phyloP scores from a whole-genome alignment of 345 rosid species.

The Xanthoceras sorbifolium region DNA sequence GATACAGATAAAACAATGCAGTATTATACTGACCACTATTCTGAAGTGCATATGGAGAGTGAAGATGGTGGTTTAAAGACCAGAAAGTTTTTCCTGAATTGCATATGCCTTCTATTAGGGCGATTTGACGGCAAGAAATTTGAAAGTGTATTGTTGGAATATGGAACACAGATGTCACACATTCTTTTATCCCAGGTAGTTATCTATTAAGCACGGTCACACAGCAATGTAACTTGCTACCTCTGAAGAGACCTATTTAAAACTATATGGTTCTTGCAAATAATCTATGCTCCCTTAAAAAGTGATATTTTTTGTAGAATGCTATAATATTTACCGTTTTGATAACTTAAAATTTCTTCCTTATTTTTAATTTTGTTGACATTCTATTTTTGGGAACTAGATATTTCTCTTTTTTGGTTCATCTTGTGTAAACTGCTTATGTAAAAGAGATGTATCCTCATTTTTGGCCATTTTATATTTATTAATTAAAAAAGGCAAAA shows the following conservation, averaged over 20 bases:
- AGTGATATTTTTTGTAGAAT: background rate
- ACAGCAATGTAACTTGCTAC: constrained; percentile 1
- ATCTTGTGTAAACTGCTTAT: background rate
- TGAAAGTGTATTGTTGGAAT: constrained; percentile 54
- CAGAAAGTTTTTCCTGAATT: constrained; percentile 73
- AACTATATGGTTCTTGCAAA: background rate
- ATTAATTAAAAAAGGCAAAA: background rate
- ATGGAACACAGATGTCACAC: constrained; percentile 63
- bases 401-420: background rate
- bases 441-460: background rate
- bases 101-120: constrained; percentile 90
- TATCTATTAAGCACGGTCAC: constrained; percentile 6
- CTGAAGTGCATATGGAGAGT: constrained; percentile 44
- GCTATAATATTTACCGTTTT: background rate
- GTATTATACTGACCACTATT: constrained; percentile 58
- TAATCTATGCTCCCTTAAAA: constrained; percentile 4
- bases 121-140: constrained; percentile 71
- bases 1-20: constrained; percentile 42
- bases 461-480: background rate
- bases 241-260: background rate
- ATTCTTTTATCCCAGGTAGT: constrained; percentile 72
- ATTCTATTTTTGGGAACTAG: background rate
- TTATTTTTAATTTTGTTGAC: background rate
- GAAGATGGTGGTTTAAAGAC: constrained; percentile 62
- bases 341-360: background rate